Percentiles rank a stretch among this genome's conserved stretches.
Conservation (phyloP, 768 basidiomycete species). For the Amylocystis lapponica region DNA sequence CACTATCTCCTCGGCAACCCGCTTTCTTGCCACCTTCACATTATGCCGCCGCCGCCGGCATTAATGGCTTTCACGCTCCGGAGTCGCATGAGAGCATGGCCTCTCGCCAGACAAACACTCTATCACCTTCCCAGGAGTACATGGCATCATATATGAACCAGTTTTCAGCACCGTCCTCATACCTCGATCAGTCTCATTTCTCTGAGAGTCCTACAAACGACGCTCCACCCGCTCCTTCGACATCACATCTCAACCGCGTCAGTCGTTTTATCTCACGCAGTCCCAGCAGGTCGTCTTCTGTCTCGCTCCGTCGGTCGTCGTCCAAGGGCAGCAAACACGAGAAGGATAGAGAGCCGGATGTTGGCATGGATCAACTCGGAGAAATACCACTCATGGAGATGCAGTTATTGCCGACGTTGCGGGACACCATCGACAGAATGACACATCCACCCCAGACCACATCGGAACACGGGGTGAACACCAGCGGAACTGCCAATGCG, state of each 20-base stretch:
- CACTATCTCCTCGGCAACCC: constrained; percentile 16
- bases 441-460: constrained; percentile 30
- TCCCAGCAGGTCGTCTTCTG: constrained; percentile 8
- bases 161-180: no score
- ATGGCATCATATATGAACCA: no score
- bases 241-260: constrained; percentile 8
- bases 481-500: no score
- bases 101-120: no score
- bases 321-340: constrained; percentile 3
- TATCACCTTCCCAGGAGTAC: no score
- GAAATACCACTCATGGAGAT: constrained; percentile 58
- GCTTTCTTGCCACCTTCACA: constrained; percentile 29
- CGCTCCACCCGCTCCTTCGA: constrained; percentile 1
- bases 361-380: constrained; percentile 37
- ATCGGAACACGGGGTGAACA: constrained; percentile 2
- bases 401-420: constrained; percentile 61
- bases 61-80: background rate
- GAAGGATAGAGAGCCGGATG: constrained; percentile 8
- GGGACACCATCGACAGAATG: constrained; percentile 73
- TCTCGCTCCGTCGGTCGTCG: constrained; percentile 2
- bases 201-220: no score
- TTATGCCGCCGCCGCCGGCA: constrained; percentile 30
- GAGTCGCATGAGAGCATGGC: no score
- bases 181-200: no score
- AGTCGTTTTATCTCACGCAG: constrained; percentile 5